Percentiles rank a stretch among this genome's conserved stretches.
Conservation (phyloP, 176 grass and related monocot species). For the Areca catechu region DNA sequence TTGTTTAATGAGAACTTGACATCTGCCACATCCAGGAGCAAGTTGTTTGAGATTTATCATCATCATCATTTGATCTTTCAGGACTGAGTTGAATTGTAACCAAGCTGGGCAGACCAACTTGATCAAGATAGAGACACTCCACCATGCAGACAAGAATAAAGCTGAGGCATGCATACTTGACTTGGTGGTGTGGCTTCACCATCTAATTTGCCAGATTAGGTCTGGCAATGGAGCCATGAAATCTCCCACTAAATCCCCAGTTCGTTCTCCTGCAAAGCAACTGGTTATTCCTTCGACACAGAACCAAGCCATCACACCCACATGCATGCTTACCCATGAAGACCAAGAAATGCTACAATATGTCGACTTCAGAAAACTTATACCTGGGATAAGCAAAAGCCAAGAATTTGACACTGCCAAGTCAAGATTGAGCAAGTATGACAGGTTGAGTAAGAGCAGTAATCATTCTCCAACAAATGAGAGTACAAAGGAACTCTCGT, state of each 20-base stretch:
- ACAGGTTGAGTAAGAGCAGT: constrained; percentile 22
- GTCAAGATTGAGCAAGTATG: constrained; percentile 20
- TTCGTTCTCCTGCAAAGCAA: not conserved
- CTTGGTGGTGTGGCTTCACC: constrained; percentile 39
- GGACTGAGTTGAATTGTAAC: constrained; percentile 16
- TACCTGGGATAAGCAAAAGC: constrained; percentile 11
- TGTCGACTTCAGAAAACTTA: constrained; percentile 14
- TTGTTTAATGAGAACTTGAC: not conserved
- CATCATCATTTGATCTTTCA: constrained; percentile 5
- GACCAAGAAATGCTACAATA: constrained; percentile 36
- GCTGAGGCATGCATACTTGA: constrained; percentile 43
- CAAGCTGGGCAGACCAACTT: not conserved
- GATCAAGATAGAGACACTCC: constrained; percentile 38
- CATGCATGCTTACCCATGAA: not conserved
- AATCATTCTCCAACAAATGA: not conserved
- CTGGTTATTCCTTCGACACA: not conserved
- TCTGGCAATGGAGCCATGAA: not conserved
- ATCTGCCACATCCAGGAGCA: not conserved
- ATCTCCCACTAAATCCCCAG: constrained; percentile 1
- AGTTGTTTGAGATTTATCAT: not conserved
- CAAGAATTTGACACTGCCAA: constrained; percentile 8
- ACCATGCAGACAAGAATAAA: constrained; percentile 47
- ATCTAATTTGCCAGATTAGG: constrained; percentile 14
- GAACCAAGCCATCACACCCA: not conserved
- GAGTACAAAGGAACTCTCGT: no score